Conservation (phyloP, 2,329 filamentous ascomycete species). For the Fusarium austroafricanum region DNA sequence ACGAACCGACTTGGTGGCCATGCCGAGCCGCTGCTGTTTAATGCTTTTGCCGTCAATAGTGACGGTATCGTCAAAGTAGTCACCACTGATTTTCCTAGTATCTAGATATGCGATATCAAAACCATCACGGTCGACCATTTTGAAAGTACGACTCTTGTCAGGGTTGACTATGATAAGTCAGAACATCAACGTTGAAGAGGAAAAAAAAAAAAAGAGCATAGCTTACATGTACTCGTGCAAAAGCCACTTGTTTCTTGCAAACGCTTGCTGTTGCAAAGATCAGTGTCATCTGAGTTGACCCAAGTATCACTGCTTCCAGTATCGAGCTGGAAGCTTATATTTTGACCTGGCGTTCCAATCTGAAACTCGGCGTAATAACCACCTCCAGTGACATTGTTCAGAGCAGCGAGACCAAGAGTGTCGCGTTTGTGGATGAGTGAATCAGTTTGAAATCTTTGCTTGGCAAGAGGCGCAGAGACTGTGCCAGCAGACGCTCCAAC, state of each 20-base stretch:
- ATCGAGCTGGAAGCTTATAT: constrained; percentile 66
- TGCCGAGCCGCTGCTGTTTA: constrained; percentile 65
- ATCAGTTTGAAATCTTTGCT: constrained; percentile 17
- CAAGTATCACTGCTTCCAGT: constrained; percentile 74
- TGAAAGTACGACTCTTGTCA: constrained; percentile 61
- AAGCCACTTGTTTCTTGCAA: constrained; percentile 53
- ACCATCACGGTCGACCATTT: constrained; percentile 54
- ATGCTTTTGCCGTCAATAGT: constrained; percentile 61
- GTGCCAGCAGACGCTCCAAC: constrained; percentile 43
- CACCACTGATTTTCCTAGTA: constrained; percentile 63
- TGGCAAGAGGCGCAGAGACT: constrained; percentile 39
- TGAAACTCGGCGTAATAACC: constrained; percentile 68
- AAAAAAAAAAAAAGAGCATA: too few species aligned
- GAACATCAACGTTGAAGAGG: not conserved
- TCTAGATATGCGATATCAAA: constrained; percentile 73
- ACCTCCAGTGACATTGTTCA: constrained; percentile 66
- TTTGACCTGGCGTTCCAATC: constrained; percentile 70
- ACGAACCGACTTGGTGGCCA: constrained; percentile 61
- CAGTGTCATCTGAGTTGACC: constrained; percentile 68
- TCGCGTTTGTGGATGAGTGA: constrained; percentile 43
- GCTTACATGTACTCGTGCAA: constrained; percentile 54
- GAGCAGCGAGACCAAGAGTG: constrained; percentile 50
- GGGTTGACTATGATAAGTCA: constrained; percentile 52
- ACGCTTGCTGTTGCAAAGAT: constrained; percentile 63
- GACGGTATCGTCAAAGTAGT: constrained; percentile 69